Conservation (phyloP, 345 rosid species). For the Bruguiera gymnorhiza region DNA sequence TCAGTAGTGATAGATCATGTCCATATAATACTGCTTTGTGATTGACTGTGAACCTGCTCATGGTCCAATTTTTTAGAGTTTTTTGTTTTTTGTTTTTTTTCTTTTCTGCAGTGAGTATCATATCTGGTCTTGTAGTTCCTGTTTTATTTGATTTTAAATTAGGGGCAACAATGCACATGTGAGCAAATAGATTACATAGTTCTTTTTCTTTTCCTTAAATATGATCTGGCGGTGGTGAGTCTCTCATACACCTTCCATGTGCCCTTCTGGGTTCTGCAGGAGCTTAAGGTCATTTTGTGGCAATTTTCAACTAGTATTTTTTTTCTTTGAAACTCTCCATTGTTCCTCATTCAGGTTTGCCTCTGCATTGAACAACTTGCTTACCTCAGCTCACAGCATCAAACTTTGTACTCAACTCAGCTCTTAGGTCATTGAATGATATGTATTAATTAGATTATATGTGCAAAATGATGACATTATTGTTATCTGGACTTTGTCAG, state of each 20-base stretch:
- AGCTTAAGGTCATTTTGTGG: not conserved
- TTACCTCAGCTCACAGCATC: not conserved
- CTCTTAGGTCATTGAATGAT: not conserved
- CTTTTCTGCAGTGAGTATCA: not conserved
- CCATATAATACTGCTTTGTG: not conserved
- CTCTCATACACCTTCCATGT: not conserved
- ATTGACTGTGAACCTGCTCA: not conserved
- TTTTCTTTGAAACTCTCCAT: not conserved
- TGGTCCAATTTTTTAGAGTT: not conserved
- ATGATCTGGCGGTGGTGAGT: not conserved
- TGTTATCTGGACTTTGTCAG: conserved; percentile 43
- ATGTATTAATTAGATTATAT: not conserved
- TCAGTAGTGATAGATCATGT: not conserved
- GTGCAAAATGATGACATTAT: not conserved
- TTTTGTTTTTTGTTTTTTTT: not conserved
- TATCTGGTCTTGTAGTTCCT: not conserved
- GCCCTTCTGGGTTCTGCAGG: not conserved
- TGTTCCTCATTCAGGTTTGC: not conserved
- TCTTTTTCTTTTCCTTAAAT: no score
- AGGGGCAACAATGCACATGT: no score
- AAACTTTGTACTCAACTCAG: conserved; percentile 3
- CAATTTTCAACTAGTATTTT: not conserved
- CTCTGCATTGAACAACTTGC: not conserved
- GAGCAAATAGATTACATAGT: no score
- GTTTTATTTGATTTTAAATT: not conserved